phyloP scores from a whole-genome alignment of 331 rosid genomes.

The Dryas integrifolia region DNA sequence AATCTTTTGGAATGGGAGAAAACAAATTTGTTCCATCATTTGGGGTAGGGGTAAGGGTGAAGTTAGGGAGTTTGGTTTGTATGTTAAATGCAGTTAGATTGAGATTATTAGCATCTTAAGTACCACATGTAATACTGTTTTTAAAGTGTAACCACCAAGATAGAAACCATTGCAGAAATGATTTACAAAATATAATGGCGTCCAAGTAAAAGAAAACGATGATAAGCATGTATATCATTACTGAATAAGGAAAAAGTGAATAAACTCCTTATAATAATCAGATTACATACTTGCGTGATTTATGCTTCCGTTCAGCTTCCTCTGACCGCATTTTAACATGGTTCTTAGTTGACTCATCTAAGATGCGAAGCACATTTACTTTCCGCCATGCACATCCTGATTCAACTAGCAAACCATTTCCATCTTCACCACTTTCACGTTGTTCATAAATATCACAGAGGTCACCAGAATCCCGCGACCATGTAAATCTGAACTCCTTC shows the following conservation, averaged over 20 bases:
- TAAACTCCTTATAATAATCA: slow-evolving; percentile 1
- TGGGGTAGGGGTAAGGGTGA: neutral
- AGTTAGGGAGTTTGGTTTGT: neutral
- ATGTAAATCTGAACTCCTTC: slow-evolving; percentile 79
- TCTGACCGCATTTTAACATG: slow-evolving; percentile 80
- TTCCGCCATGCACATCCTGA: slow-evolving; percentile 97
- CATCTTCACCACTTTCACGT: slow-evolving; percentile 73
- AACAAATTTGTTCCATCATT: neutral
- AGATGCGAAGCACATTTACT: slow-evolving; percentile 79
- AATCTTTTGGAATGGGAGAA: neutral
- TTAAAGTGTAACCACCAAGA: neutral
- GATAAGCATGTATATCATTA: slow-evolving; percentile 6
- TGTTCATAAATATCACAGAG: slow-evolving; percentile 89
- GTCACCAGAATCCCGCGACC: slow-evolving; percentile 77
- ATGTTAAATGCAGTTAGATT: neutral
- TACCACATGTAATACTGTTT: neutral
- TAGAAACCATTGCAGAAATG: neutral
- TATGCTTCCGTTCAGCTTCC: slow-evolving; percentile 77
- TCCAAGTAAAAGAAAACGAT: neutral
- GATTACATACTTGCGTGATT: slow-evolving; percentile 71
- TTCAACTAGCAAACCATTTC: slow-evolving; percentile 76
- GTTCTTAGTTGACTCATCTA: slow-evolving; percentile 78
- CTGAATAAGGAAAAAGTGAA: slow-evolving; percentile 4
- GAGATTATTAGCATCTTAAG: neutral
- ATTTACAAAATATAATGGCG: neutral